These are phyloP conservation scores for Paecilomyces fulvus DNA, from an alignment of 2,329 filamentous ascomycete species.

Conservation along the genomic window DNA sequence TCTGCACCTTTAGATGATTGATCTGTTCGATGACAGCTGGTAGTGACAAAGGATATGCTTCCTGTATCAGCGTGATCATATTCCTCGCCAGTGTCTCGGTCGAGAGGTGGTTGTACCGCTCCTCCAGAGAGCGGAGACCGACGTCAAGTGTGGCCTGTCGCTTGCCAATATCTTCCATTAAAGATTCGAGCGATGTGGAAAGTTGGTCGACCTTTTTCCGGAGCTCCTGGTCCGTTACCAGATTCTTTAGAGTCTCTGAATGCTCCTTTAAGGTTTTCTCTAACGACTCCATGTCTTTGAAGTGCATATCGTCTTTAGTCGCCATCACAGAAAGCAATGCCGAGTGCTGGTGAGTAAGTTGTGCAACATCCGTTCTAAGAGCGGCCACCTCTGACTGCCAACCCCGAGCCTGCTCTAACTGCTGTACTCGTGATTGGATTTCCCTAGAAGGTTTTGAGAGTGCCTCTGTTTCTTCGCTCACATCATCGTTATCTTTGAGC, in stretches of 20 bases:
- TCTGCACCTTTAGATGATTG: conserved; percentile 7
- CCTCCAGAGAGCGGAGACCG: conserved; percentile 34
- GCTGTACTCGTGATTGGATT: background rate
- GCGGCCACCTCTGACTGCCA: background rate
- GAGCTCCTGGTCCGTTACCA: background rate
- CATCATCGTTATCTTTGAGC: background rate
- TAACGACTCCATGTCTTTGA: conserved; percentile 12
- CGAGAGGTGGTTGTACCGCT: conserved; percentile 43
- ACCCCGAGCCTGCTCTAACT: background rate
- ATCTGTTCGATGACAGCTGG: conserved; percentile 15
- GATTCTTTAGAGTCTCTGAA: background rate
- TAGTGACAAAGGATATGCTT: conserved; percentile 25
- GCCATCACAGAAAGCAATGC: conserved; percentile 9
- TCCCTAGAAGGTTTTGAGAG: background rate
- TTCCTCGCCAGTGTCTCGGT: conserved; percentile 27
- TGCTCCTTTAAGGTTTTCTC: conserved; percentile 3
- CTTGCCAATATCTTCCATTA: conserved; percentile 5
- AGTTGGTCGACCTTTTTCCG: conserved; percentile 1
- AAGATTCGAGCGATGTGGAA: conserved; percentile 1
- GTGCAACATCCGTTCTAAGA: conserved; percentile 2
- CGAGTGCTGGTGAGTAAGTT: conserved; percentile 2
- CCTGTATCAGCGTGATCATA: conserved; percentile 25
- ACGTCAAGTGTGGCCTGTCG: conserved; percentile 9
- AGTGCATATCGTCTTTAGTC: conserved; percentile 15
- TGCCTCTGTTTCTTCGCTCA: background rate